Evolutionary conservation across 2,329 filamentous ascomycete genomes (phyloP).

Genomic region (Simplicillium sp.): DNA sequence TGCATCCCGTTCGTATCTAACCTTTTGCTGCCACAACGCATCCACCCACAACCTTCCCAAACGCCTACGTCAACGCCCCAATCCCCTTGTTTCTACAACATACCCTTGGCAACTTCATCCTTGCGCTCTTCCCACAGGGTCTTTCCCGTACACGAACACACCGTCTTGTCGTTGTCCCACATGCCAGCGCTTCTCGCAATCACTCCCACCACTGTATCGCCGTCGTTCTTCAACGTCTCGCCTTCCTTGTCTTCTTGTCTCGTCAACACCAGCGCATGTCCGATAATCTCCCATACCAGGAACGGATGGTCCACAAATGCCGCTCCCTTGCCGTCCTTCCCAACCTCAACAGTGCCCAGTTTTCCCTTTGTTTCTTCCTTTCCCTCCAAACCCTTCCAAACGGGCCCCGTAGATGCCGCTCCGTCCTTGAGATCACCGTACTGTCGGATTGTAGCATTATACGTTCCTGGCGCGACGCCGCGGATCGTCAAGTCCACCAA

Average conservation of each 20-base stretch:
- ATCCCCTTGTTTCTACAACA: constrained; percentile 48
- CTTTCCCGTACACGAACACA: constrained; percentile 96
- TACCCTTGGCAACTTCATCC: constrained; percentile 82
- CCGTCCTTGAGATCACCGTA: constrained; percentile 81
- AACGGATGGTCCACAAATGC: constrained; percentile 75
- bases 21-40: no score
- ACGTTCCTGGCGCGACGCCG: constrained; percentile 71
- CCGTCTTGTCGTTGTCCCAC: constrained; percentile 98
- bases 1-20: no score
- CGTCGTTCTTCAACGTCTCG: constrained; percentile 60
- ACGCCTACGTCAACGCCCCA: not conserved
- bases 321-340: constrained; percentile 63
- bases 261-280: constrained; percentile 81
- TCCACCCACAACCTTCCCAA: not conserved
- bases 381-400: constrained; percentile 57
- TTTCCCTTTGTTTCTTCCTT: constrained; percentile 37
- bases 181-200: constrained; percentile 94
- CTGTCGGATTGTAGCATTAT: constrained; percentile 76
- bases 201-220: constrained; percentile 81
- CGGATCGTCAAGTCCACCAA: constrained; percentile 81
- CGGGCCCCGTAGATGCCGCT: constrained; percentile 68
- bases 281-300: constrained; percentile 93
- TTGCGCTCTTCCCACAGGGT: constrained; percentile 95
- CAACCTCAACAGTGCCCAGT: constrained; percentile 69
- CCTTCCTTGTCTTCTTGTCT: constrained; percentile 48